phyloP scores from a whole-genome alignment of 768 basidiomycete genomes.

The Tricholoma flavovirens region DNA sequence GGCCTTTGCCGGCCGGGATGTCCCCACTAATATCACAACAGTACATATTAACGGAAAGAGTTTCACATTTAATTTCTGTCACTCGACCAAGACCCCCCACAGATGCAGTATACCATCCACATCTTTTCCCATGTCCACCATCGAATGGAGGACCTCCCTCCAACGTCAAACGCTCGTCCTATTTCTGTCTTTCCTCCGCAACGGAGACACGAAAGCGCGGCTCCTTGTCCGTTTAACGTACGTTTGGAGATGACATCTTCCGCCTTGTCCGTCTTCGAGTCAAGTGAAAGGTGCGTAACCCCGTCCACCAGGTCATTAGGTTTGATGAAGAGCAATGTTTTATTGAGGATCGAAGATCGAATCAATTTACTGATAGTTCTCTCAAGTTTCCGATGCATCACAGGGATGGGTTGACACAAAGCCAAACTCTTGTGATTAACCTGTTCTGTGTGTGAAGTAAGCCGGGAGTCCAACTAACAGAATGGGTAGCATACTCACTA shows the following conservation, averaged over 20 bases:
- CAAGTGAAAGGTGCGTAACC: slow-evolving; percentile 35
- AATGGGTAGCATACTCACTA: slow-evolving; percentile 20
- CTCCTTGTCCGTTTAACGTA: slow-evolving; percentile 33
- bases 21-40: too few relatives aligned
- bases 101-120: slow-evolving; percentile 60
- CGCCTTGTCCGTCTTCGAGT: slow-evolving; percentile 29
- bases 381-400: slow-evolving; percentile 38
- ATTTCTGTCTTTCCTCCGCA: slow-evolving; percentile 58
- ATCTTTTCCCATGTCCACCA: slow-evolving; percentile 63
- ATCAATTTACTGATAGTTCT: slow-evolving; percentile 42
- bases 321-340: slow-evolving; percentile 67
- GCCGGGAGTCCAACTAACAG: background rate
- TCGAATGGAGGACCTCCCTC: slow-evolving; percentile 28
- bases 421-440: slow-evolving; percentile 49
- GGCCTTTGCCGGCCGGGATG: too few relatives aligned
- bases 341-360: slow-evolving; percentile 49
- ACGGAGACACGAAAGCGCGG: slow-evolving; percentile 46
- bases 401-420: slow-evolving; percentile 49
- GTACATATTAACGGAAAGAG: too few relatives aligned
- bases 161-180: slow-evolving; percentile 22
- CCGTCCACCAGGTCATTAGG: slow-evolving; percentile 67
- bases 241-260: slow-evolving; percentile 67
- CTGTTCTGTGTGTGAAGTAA: slow-evolving; percentile 32
- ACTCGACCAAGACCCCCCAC: slow-evolving; percentile 60
- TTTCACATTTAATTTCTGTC: background rate